Conservation (phyloP, 2,329 filamentous ascomycete species). For the Fusarium subtropicale region DNA sequence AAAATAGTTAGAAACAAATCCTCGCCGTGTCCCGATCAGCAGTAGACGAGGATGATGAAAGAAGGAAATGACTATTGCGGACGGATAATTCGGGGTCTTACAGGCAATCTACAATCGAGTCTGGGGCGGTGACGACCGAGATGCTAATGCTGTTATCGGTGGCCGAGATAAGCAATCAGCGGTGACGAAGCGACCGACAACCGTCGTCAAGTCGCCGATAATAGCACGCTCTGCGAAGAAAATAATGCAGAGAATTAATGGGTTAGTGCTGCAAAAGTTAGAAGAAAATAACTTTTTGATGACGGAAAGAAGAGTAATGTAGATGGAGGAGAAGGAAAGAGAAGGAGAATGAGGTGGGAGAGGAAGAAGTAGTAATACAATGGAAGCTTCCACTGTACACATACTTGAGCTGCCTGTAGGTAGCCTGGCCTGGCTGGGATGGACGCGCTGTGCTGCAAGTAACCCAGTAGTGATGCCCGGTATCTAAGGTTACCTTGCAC, state of each 20-base stretch:
- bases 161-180: conserved; percentile 45
- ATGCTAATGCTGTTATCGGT: conserved; percentile 41
- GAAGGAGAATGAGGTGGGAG: conserved; percentile 31
- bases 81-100: conserved; percentile 46
- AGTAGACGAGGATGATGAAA: conserved; percentile 37
- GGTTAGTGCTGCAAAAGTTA: not conserved
- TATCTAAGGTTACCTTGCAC: conserved; percentile 18
- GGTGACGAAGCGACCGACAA: conserved; percentile 43
- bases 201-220: conserved; percentile 27
- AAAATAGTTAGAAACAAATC: conserved; percentile 8
- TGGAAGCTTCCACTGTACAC: conserved; percentile 28
- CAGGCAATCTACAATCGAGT: conserved; percentile 21
- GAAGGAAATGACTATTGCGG: conserved; percentile 34
- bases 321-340: conserved; percentile 35
- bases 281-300: conserved; percentile 10
- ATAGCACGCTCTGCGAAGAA: not conserved
- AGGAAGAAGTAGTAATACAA: conserved; percentile 38
- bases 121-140: conserved; percentile 45
- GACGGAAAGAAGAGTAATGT: conserved; percentile 19
- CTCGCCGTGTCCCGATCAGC: conserved; percentile 17
- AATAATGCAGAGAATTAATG: conserved; percentile 1
- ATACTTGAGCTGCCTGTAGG: conserved; percentile 29
- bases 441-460: conserved; percentile 20
- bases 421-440: not conserved
- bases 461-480: conserved; percentile 10